Percentiles rank a stretch among this genome's conserved stretches.
These are phyloP conservation scores for Nannochloropsis oceanica DNA, from an alignment of 108 stramenopile species.

Conservation along the genomic window DNA sequence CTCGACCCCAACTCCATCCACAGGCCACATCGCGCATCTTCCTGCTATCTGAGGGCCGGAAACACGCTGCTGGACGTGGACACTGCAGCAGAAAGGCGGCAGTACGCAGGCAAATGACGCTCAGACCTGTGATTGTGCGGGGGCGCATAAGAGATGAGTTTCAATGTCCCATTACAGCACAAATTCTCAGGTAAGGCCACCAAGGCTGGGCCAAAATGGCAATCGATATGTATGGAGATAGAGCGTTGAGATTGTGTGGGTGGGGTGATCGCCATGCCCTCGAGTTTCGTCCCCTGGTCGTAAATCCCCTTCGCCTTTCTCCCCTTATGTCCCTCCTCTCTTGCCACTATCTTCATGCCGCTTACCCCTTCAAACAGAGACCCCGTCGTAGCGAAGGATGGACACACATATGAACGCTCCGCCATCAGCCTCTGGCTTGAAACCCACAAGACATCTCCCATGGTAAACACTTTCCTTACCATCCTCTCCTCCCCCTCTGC, in stretches of 20 bases:
- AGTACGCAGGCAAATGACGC: background rate
- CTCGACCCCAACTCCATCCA: no score
- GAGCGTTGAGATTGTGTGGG: no score
- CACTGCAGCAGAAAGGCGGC: no score
- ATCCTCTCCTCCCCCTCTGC: no score
- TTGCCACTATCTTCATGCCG: background rate
- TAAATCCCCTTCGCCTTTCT: background rate
- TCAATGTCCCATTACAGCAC: background rate
- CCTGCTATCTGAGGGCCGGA: no score
- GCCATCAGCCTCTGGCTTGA: background rate
- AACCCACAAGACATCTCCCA: background rate
- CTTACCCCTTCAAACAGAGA: background rate
- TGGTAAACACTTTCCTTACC: background rate
- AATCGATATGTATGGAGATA: background rate
- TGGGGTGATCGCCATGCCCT: no score
- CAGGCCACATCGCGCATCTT: no score
- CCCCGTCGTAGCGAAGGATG: constrained; percentile 13
- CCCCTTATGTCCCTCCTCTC: background rate
- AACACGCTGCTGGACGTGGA: no score
- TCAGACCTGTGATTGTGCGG: background rate
- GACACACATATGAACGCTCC: constrained; percentile 1
- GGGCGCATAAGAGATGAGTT: background rate
- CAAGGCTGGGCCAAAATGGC: background rate
- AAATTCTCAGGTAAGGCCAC: background rate
- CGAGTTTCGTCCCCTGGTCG: no score